A percentile compares a stretch with the other conserved stretches of the same genome.
Evolutionary conservation across 768 basidiomycete genomes (phyloP).

Genomic region (Fomitopsis pulvina): DNA sequence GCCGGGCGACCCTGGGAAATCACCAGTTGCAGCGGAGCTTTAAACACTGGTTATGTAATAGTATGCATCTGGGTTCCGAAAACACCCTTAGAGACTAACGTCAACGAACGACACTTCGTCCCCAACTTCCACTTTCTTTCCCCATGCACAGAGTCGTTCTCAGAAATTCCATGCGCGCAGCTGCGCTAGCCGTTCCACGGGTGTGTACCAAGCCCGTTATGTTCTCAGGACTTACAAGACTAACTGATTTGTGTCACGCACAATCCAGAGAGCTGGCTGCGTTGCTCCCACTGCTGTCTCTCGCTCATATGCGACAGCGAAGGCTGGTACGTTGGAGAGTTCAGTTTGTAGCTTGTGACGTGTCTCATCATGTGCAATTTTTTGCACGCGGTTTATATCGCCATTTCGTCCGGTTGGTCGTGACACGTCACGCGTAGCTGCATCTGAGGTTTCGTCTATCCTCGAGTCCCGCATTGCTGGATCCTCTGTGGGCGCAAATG

Average conservation of each 20-base stretch:
- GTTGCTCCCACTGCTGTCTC: slow-evolving; percentile 47
- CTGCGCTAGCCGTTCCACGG: slow-evolving; percentile 64
- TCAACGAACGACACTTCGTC: slow-evolving; percentile 32
- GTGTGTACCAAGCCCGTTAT: slow-evolving; percentile 29
- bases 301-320: slow-evolving; percentile 96
- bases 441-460: slow-evolving; percentile 98
- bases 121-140: slow-evolving; percentile 32
- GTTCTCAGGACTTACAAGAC: slow-evolving; percentile 8
- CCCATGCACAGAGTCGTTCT: slow-evolving; percentile 83
- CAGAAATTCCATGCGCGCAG: slow-evolving; percentile 76
- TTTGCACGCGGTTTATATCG: slow-evolving; percentile 3
- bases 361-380: slow-evolving; percentile 8
- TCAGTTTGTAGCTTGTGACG: slow-evolving; percentile 11
- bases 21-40: slow-evolving; percentile 20
- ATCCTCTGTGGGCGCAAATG: slow-evolving; percentile 82
- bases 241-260: slow-evolving; percentile 5
- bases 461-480: slow-evolving; percentile 98
- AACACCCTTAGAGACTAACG: slow-evolving; percentile 16
- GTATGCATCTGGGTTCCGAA: slow-evolving; percentile 16
- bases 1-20: slow-evolving; percentile 12
- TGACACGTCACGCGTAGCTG: slow-evolving; percentile 54
- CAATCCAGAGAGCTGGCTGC: slow-evolving; percentile 30
- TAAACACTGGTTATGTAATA: slow-evolving; percentile 18
- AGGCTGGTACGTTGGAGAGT: slow-evolving; percentile 68
- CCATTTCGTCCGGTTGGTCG: slow-evolving; percentile 18